Conservation (phyloP, 129 eudicot genomes). For the Pulicaria dysenterica region DNA sequence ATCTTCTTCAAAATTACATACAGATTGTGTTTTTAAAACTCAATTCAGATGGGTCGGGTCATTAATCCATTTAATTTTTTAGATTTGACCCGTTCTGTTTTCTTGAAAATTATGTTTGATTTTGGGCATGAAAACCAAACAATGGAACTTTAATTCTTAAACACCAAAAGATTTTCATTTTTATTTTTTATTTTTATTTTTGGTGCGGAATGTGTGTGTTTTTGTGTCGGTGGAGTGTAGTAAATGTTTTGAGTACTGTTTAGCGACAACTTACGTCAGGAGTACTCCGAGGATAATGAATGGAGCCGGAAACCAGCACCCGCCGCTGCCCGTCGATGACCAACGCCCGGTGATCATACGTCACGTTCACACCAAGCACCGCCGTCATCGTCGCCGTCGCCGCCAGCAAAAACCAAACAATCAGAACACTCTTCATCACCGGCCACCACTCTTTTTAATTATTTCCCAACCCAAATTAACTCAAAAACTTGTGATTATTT, state of each 20-base stretch:
- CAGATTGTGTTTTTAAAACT: too few species aligned
- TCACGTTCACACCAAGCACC: constrained; percentile 65
- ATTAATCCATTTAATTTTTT: too few species aligned
- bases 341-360: constrained; percentile 89
- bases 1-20: too few species aligned
- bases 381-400: constrained; percentile 34
- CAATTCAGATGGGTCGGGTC: too few species aligned
- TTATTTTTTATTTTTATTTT: too few species aligned
- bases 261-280: constrained; percentile 58
- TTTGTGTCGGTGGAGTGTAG: background rate
- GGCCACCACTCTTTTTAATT: too few species aligned
- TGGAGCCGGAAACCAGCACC: constrained; percentile 85
- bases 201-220: background rate
- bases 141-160: too few species aligned
- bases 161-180: too few species aligned
- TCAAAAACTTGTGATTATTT: background rate
- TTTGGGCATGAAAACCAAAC: too few species aligned
- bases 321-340: constrained; percentile 86
- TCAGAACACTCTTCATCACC: constrained; percentile 32
- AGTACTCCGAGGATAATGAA: constrained; percentile 98
- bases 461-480: background rate
- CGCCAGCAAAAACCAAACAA: constrained; percentile 37
- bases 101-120: too few species aligned
- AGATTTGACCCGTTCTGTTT: too few species aligned
- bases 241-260: background rate